A percentile compares a stretch with the other conserved stretches of the same genome.
Evolutionary conservation across 495 filamentous ascomycete genomes (phyloP).

Genomic region (Daldinia grandis): DNA sequence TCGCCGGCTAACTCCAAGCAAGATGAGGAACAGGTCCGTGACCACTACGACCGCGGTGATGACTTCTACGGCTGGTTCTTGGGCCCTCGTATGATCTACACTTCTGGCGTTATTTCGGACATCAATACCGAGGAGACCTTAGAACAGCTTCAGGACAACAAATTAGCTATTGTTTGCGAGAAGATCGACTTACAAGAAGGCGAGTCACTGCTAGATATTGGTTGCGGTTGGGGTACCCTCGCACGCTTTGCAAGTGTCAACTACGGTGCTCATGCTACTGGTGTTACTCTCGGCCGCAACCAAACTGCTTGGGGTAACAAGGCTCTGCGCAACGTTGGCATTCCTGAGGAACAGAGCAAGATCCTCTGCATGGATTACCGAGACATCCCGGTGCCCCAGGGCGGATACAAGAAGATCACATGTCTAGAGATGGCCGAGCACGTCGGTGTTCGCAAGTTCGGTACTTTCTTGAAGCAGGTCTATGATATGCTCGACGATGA

Average conservation of each 20-base stretch:
- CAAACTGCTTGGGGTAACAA: constrained; percentile 86
- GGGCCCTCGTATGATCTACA: constrained; percentile 91
- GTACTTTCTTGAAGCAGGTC: constrained; percentile 72
- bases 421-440: constrained; percentile 93
- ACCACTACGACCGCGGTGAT: constrained; percentile 87
- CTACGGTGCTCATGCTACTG: constrained; percentile 80
- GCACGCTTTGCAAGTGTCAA: constrained; percentile 80
- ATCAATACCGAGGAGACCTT: constrained; percentile 77
- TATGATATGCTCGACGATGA: constrained; percentile 90
- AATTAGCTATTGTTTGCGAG: constrained; percentile 83
- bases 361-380: constrained; percentile 88
- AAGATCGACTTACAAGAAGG: constrained; percentile 78
- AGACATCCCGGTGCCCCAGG: constrained; percentile 74
- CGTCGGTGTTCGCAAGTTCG: constrained; percentile 80
- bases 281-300: constrained; percentile 82
- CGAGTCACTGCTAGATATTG: constrained; percentile 81
- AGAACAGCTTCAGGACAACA: constrained; percentile 90
- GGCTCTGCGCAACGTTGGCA: constrained; percentile 72
- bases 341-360: constrained; percentile 74
- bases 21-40: constrained; percentile 90
- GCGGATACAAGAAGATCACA: constrained; percentile 83
- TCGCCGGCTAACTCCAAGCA: constrained; percentile 28
- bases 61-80: constrained; percentile 93
- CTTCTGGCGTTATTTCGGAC: constrained; percentile 82
- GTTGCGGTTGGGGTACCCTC: constrained; percentile 89